Base-by-base conservation (phyloP, 352 stramenopile species). In the Globisporangium takayamanum region DNA sequence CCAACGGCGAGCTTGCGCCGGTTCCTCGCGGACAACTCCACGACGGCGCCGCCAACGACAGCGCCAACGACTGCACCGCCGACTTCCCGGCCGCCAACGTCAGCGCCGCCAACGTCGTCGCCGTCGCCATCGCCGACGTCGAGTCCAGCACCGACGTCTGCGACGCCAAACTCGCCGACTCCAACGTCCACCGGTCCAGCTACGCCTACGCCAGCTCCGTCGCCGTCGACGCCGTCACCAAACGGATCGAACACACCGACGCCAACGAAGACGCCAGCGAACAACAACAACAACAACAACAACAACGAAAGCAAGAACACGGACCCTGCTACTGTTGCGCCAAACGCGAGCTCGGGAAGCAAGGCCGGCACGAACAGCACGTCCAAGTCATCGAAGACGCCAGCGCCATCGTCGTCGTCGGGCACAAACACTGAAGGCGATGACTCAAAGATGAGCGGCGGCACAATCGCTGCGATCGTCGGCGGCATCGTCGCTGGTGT, bases 391-490 rank as follows among this genome's bases (percentile, higher is more conserved):
- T 44, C 55, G 18, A 55, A 39, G 26, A 60, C 55, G 45, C 49
- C 45, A 44, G 30, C 60, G 67, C 11, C 6, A 22, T 53, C 18
- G 22, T 22, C 25, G 42, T 36, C 54, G 25, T 55, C 59, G 18
- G 51, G 33, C 48, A 46, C 56, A n/a, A 56, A 74, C 42, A 52
- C 47, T 0, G 44, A 49, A 12, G 20, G n/a, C 16, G 44, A 49
- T 12, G 59, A 61, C 33, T 76, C 68, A 10, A 83, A 74, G 42
- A 83, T 88, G 79, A 86, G 76, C 76, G 86, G 78, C 3, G 82
- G 79, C 53, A 77, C 74, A 12, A 76, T 89, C 44, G 72, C 87
- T 22, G 82, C 70, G 1, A 92, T 92, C 22, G 80, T 89, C 10
- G 75, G 70, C 30, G 82, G 76, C 28, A 89, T 88, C 53, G 68